A percentile compares a stretch with the other conserved stretches of the same genome.
Evolutionary conservation across 176 grass and related monocot genomes (phyloP).

Genomic region (Raddia distichophylla): DNA sequence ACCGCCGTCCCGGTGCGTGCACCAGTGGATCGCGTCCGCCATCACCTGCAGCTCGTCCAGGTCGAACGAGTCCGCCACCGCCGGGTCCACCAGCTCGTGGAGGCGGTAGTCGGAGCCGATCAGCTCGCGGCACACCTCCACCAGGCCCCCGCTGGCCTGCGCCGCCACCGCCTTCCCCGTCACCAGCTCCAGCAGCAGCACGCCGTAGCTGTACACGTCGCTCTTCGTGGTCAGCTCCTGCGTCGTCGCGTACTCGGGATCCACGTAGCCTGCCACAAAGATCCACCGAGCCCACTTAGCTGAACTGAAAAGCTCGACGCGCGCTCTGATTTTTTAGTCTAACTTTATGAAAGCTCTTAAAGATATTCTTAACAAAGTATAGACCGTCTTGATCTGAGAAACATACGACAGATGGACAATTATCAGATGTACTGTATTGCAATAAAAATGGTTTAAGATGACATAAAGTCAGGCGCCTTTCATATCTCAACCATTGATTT

Average conservation of each 20-base stretch:
- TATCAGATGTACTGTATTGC: too few species aligned
- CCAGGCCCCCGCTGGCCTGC: constrained; percentile 50
- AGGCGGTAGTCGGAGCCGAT: constrained; percentile 71
- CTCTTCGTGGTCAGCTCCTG: constrained; percentile 69
- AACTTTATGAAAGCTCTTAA: too few species aligned
- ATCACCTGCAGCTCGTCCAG: constrained; percentile 80
- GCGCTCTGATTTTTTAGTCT: too few species aligned
- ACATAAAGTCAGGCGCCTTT: too few species aligned
- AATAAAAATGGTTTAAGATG: too few species aligned
- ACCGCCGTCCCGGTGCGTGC: constrained; percentile 64
- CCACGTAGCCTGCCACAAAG: constrained; percentile 64
- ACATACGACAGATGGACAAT: too few species aligned
- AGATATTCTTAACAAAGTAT: too few species aligned
- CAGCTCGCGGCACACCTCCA: constrained; percentile 68
- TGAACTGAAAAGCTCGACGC: too few species aligned
- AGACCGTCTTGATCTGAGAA: too few species aligned
- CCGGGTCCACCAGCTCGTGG: constrained; percentile 70
- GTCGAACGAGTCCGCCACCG: constrained; percentile 74
- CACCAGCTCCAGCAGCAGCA: constrained; percentile 83
- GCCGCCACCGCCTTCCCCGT: constrained; percentile 66
- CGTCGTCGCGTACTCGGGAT: constrained; percentile 66
- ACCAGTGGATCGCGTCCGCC: constrained; percentile 79
- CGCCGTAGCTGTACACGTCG: constrained; percentile 92
- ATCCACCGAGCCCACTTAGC: background rate
- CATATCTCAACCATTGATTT: too few species aligned